These are phyloP conservation scores for Clavulina sp. DNA, from an alignment of 768 basidiomycete species.

Conservation along the genomic window DNA sequence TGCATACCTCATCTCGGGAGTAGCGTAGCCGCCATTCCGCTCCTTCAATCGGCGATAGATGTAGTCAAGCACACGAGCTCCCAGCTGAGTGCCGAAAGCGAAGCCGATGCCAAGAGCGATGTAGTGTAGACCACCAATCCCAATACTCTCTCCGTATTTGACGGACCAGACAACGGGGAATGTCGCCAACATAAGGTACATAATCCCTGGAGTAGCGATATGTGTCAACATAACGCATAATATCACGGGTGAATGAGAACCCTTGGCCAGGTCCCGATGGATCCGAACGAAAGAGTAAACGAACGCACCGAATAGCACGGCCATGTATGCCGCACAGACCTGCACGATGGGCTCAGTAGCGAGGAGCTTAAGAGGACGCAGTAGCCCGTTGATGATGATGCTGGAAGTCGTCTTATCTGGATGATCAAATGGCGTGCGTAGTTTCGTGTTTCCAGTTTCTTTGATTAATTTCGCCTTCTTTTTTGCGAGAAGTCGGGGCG, in stretches of 20 bases:
- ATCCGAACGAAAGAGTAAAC: conserved; percentile 22
- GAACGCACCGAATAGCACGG: conserved; percentile 49
- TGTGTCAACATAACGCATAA: neutral
- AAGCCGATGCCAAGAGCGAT: conserved; percentile 54
- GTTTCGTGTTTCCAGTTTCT: conserved; percentile 14
- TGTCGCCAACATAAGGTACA: conserved; percentile 13
- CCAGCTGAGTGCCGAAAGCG: conserved; percentile 19
- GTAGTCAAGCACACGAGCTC: conserved; percentile 38
- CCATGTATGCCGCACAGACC: conserved; percentile 48
- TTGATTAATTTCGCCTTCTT: conserved; percentile 17
- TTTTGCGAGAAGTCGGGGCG: conserved; percentile 17
- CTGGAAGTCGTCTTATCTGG: too few species aligned
- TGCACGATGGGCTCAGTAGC: conserved; percentile 45
- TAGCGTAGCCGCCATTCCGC: conserved; percentile 36
- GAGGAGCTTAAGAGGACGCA: conserved; percentile 54
- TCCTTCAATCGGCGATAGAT: conserved; percentile 33
- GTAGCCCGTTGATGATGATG: conserved; percentile 37
- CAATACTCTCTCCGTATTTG: conserved; percentile 33
- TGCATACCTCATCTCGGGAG: conserved; percentile 38
- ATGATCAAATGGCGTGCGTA: too few species aligned
- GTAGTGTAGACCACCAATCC: conserved; percentile 52
- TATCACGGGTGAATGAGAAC: neutral
- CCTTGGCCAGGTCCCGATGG: conserved; percentile 1
- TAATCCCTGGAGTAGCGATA: conserved; percentile 2
- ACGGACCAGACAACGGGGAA: conserved; percentile 13